Evolutionary conservation across 78 protist genomes (phyloP), one percentile per base, ranked within the genome.

Genomic region (Emiliania huxleyi): DNA sequence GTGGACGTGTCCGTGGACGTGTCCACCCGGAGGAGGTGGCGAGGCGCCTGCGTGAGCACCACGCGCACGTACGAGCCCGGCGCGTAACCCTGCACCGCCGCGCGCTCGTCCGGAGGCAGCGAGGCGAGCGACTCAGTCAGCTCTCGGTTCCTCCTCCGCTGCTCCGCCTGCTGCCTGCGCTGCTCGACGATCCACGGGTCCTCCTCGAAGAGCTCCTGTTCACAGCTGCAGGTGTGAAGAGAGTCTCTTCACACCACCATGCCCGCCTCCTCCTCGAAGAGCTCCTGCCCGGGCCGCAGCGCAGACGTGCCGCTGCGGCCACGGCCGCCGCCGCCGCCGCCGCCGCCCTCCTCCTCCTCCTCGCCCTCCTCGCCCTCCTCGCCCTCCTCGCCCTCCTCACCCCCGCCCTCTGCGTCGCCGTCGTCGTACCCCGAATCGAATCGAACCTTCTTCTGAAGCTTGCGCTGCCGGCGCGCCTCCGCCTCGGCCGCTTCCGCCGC

Each of bases 1-100:
- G n/a, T n/a, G n/a, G n/a, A n/a, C n/a, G n/a, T n/a, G n/a, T n/a
- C n/a, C n/a, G n/a, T n/a, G n/a, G n/a, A n/a, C n/a, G n/a, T n/a
- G n/a, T n/a, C n/a, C n/a, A n/a, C n/a, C n/a, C n/a, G n/a, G n/a
- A n/a, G n/a, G n/a, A n/a, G n/a, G n/a, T n/a, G n/a, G n/a, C n/a
- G 71, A 15, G 15, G 62, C 62, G 15, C 62, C 33, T 87, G 85
- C 55, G 88, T 2, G 75, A 98, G 46, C 37, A 93, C 97, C 12
- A 99, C 90, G 69, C 99, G 96, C 46, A 98, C 99, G 85, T 99
- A 99, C 25, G 90, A 33, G 55, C 99, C 99, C 18, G 97, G 94
- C 69, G 91, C n/a, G 55, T n/a, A 44, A 46, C 96, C 96, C 45
- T 37, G 91, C 33, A 44, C 19, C 42, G 37, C 35, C 23, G 43